Base-by-base conservation (phyloP, 2,329 filamentous ascomycete genomes). In the Falciphora oryzae region DNA sequence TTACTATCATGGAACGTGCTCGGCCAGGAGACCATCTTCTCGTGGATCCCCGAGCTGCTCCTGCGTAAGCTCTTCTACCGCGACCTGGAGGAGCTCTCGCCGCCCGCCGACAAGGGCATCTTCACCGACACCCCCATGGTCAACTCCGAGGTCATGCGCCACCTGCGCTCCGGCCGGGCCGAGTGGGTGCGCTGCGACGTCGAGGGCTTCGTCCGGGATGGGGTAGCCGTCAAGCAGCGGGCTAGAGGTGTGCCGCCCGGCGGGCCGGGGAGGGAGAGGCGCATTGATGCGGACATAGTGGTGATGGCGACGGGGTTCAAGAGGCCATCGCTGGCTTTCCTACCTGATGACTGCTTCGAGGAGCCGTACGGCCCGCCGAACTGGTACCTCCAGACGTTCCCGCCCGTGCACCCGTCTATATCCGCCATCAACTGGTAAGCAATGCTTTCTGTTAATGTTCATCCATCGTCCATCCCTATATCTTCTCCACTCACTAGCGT, bases 331-430 rank as follows among this genome's bases (percentile, higher is more conserved):
- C 81, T 96, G 0, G 80, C 79, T 14, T 95, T 96, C 75, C 79
- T 96, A 0, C 92, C 92, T 0, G 78, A 86, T 0, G 85, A 92
- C 63, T 88, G 85, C 70, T 95, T 95, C 73, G 73, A 84, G 13
- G 84, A 90, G 67, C 88, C 62, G 7, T 96, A 95, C 70, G 79
- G 80, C 1, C 90, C 92, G 1, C 92, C 92, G 0, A 93, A 92
- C 74, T 96, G 92, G 92, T 96, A 95, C 70, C 83, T 96, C 0
- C 92, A 96, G 74, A 90, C 90, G 0, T 96, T 96, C 76, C 92
- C 92, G 5, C 90, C 92, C 0, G 75, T 79, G 4, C 89, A 93
- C 68, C 85, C 89, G 0, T 88, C 86, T 44, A 82, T 96, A 61
- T 92, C 89, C 68, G 89, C 88, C 67, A 93, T 92, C 76, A 96